A percentile compares a stretch with the other conserved stretches of the same genome.
phyloP scores from a whole-genome alignment of 192 early-diverging fungal species.

The Mycoemilia scoparia region DNA sequence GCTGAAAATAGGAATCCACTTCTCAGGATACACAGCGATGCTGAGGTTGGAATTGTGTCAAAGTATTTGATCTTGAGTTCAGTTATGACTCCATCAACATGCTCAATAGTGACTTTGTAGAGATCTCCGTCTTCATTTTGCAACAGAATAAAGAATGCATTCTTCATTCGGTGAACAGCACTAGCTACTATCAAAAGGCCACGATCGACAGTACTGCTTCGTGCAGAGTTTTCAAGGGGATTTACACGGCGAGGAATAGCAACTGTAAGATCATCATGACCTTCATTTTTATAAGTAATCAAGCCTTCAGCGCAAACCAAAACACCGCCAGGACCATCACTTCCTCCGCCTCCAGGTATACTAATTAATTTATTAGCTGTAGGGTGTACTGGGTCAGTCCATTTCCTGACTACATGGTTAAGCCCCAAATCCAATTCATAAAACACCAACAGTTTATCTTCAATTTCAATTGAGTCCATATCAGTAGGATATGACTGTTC shows the following conservation, averaged over 20 bases:
- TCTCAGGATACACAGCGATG: constrained; percentile 65
- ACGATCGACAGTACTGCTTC: too few species aligned
- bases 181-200: constrained; percentile 61
- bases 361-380: constrained; percentile 69
- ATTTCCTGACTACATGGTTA: constrained; percentile 95
- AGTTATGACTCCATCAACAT: constrained; percentile 32
- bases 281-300: constrained; percentile 73
- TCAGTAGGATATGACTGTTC: constrained; percentile 79
- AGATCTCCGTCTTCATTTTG: constrained; percentile 90
- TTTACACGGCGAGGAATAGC: constrained; percentile 67
- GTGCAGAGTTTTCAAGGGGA: constrained; percentile 38
- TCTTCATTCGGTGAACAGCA: constrained; percentile 80
- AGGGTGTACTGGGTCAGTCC: constrained; percentile 64
- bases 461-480: too few species aligned
- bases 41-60: constrained; percentile 76
- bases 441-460: constrained; percentile 73
- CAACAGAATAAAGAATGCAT: constrained; percentile 71
- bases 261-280: constrained; percentile 37
- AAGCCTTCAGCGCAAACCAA: constrained; percentile 83
- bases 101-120: constrained; percentile 81
- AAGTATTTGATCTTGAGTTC: constrained; percentile 83
- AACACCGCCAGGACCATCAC: constrained; percentile 92
- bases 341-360: constrained; percentile 55
- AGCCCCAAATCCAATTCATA: constrained; percentile 97
- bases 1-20: constrained; percentile 85